Evolutionary conservation across 495 filamentous ascomycete genomes (phyloP).

Genomic region (Haplographium delicatum): DNA sequence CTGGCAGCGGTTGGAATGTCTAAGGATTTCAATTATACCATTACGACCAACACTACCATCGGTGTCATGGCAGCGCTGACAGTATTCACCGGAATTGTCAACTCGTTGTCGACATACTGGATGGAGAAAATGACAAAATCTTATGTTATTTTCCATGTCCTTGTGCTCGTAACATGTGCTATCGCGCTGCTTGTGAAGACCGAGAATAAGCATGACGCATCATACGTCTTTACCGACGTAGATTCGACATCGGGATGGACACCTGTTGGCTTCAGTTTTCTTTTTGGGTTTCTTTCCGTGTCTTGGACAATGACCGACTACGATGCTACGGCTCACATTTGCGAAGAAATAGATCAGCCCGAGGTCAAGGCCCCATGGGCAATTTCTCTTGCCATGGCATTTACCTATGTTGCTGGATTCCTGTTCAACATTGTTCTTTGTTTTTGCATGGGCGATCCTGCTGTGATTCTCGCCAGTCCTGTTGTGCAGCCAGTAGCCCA

Average conservation of each 20-base stretch:
- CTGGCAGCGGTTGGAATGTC: slow-evolving; percentile 61
- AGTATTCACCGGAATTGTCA: slow-evolving; percentile 49
- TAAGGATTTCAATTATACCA: slow-evolving; percentile 47
- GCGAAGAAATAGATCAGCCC: slow-evolving; percentile 57
- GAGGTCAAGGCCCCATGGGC: slow-evolving; percentile 55
- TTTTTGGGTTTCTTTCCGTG: slow-evolving; percentile 65
- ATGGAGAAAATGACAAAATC: slow-evolving; percentile 60
- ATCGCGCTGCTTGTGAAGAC: slow-evolving; percentile 55
- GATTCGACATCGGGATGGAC: slow-evolving; percentile 56
- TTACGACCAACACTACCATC: slow-evolving; percentile 47
- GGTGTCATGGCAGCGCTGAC: slow-evolving; percentile 58
- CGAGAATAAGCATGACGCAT: slow-evolving; percentile 51
- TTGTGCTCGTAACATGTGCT: slow-evolving; percentile 50
- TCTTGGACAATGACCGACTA: slow-evolving; percentile 63
- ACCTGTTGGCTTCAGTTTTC: slow-evolving; percentile 58
- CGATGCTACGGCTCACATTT: slow-evolving; percentile 56
- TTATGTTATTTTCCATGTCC: slow-evolving; percentile 62
- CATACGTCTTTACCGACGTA: slow-evolving; percentile 60
- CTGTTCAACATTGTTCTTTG: slow-evolving; percentile 60
- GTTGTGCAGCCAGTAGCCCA: slow-evolving; percentile 59
- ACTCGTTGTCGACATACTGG: slow-evolving; percentile 56
- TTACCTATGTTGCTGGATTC: slow-evolving; percentile 56
- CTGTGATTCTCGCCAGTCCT: slow-evolving; percentile 37
- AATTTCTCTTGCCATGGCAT: slow-evolving; percentile 52
- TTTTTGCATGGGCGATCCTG: slow-evolving; percentile 49